Conservation (phyloP, 163 green algal genomes). For the Volvox carteri region DNA sequence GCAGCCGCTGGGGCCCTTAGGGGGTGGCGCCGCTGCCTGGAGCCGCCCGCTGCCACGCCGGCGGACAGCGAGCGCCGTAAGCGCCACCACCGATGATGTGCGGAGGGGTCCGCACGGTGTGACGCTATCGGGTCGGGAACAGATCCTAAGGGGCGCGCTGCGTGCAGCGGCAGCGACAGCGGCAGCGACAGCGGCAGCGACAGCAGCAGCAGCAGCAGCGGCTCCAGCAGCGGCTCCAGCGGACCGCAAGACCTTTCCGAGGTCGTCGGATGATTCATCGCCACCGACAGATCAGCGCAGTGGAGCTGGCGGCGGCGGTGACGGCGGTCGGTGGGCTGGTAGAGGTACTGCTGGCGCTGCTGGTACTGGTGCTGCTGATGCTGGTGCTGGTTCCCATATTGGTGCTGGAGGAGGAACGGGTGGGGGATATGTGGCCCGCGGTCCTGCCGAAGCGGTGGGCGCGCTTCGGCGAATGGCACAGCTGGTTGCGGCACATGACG, state of each 20-base stretch:
- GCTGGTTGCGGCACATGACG: constrained; percentile 36
- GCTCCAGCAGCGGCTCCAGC: background rate
- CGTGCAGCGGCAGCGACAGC: background rate
- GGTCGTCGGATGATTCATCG: background rate
- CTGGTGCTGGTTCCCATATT: background rate
- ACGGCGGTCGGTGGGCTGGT: background rate
- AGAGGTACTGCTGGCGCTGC: background rate
- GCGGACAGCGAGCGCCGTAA: background rate
- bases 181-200: background rate
- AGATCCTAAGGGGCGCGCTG: background rate
- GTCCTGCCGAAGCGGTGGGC: background rate
- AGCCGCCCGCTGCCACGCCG: background rate
- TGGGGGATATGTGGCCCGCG: too few relatives aligned
- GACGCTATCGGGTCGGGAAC: background rate
- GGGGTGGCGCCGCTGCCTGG: background rate
- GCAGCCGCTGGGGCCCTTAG: background rate
- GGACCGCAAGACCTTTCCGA: background rate
- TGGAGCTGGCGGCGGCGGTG: background rate
- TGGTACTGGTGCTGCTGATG: background rate
- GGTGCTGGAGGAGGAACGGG: too few relatives aligned
- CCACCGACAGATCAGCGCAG: background rate
- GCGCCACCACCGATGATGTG: background rate
- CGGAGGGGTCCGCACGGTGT: background rate
- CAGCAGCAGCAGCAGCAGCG: background rate
- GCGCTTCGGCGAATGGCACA: constrained; percentile 19